Conservation (phyloP, 2,329 filamentous ascomycete species). For the Coniochaeta ligniaria region DNA sequence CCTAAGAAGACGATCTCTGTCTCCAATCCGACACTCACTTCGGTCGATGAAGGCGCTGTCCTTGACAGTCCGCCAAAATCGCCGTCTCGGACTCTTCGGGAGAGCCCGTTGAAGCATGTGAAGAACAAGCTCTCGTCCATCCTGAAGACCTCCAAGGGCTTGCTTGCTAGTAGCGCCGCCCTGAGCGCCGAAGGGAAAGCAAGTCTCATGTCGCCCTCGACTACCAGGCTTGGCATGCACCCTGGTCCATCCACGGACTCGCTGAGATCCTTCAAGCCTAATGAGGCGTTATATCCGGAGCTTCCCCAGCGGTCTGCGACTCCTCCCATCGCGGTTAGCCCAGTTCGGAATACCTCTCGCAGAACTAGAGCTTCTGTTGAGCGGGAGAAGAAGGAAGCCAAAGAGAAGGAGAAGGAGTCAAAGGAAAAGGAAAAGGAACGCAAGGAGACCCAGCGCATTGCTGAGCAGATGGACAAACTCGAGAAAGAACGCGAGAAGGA, state of each 20-base stretch:
- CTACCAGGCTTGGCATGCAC: constrained; percentile 35
- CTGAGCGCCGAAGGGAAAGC: constrained; percentile 56
- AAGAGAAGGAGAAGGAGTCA: constrained; percentile 42
- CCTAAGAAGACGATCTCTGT: constrained; percentile 56
- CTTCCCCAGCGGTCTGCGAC: constrained; percentile 28
- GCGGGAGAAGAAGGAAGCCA: constrained; percentile 53
- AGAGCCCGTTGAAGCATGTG: constrained; percentile 82
- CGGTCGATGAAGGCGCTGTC: constrained; percentile 34
- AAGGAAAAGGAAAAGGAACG: constrained; percentile 34
- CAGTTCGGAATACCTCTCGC: constrained; percentile 33
- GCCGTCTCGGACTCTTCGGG: constrained; percentile 48
- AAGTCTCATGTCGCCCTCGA: constrained; percentile 36
- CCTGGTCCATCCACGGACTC: constrained; percentile 41
- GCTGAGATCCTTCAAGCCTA: constrained; percentile 30
- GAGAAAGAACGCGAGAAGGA: constrained; percentile 65
- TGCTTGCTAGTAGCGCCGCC: constrained; percentile 71
- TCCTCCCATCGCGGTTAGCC: constrained; percentile 30
- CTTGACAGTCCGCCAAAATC: constrained; percentile 48
- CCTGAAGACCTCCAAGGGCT: constrained; percentile 76
- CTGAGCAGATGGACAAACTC: constrained; percentile 53
- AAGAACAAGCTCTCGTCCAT: constrained; percentile 92
- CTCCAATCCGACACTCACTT: constrained; percentile 45
- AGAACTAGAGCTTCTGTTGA: constrained; percentile 53
- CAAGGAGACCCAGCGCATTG: constrained; percentile 55
- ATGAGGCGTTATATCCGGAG: constrained; percentile 35